Evolutionary conservation across 441 rosid species (phyloP), one percentile per base, ranked within the genome.

Genomic region (Erodium texanum): DNA sequence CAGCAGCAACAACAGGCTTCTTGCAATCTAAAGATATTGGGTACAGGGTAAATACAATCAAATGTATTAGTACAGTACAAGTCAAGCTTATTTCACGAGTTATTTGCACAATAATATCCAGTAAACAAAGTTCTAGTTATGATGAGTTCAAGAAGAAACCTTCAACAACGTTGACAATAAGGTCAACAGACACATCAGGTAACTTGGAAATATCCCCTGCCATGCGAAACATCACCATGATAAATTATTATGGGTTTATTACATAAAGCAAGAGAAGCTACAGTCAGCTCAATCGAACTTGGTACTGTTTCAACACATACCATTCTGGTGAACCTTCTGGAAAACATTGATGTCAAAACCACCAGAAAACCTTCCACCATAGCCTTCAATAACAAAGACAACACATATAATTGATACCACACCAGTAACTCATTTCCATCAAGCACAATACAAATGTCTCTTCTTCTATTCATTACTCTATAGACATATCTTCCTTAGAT

Each of bases 1-100:
- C 85, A 67, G 99, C 99, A 68, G 99, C 97, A 81, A 93, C 97
- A 71, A 89, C 70, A 27, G 99, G 99, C 84, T 91, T 93, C 84
- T 82, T 87, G 73, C 89, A 85, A 80, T 87, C 97, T 93, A 24
- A 23, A 14, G 64, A 14, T 14, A 11, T 61, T 0, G 24, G 16
- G 24, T 9, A 20, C 62, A 18, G 3, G 14, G 23, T 50, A 50
- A 50, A 54, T 16, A 54, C 22, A 18, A 18, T 5, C 62, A 19
- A 56, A 56, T 56, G 62, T 56, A 19, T 19, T 56, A 56, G 23
- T 56, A 19, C 4, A 3, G 24, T 20, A 56, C 24, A 20, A 54
- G 23, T 54, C 23, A 0, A 19, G 12, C 24, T 11, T 19, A 56
- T 2, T 20, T 20, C 9, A 20, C 24, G 24, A 56, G 24, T 20